Evolutionary conservation across 768 basidiomycete species (phyloP).

Genomic region (Amylocystis lapponica): DNA sequence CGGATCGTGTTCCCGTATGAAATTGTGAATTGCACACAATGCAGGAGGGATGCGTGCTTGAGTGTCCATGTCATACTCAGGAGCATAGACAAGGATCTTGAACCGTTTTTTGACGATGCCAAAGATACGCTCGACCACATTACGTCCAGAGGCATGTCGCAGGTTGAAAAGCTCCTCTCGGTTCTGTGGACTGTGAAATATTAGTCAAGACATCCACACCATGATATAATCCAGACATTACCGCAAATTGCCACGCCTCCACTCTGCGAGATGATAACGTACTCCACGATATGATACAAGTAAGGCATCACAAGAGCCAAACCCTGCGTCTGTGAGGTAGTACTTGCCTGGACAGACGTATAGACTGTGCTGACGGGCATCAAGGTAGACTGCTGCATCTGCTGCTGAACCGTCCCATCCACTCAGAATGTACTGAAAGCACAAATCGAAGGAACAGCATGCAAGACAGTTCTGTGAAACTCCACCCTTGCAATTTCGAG

Average conservation of each 20-base stretch:
- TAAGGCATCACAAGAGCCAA: slow-evolving; percentile 18
- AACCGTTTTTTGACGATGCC: slow-evolving; percentile 15
- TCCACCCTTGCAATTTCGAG: slow-evolving; percentile 19
- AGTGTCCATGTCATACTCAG: slow-evolving; percentile 18
- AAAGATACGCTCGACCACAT: slow-evolving; percentile 20
- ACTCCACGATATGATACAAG: slow-evolving; percentile 26
- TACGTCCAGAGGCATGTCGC: slow-evolving; percentile 11
- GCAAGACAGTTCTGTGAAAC: slow-evolving; percentile 27
- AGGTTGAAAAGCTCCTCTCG: slow-evolving; percentile 17
- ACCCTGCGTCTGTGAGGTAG: slow-evolving; percentile 31
- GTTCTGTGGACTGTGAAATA: slow-evolving; percentile 8
- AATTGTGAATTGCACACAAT: slow-evolving; percentile 27
- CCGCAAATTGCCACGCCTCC: slow-evolving; percentile 14
- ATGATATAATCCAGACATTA: slow-evolving; percentile 6
- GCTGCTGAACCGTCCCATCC: slow-evolving; percentile 26
- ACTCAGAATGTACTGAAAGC: slow-evolving; percentile 22
- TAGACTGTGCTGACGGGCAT: slow-evolving; percentile 19
- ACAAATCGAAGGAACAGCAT: slow-evolving; percentile 15
- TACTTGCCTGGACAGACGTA: slow-evolving; percentile 19
- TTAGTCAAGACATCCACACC: background rate
- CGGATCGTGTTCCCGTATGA: slow-evolving; percentile 22
- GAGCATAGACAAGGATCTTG: slow-evolving; percentile 7
- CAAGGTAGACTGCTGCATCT: slow-evolving; percentile 20
- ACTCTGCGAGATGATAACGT: slow-evolving; percentile 30
- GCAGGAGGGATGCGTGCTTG: slow-evolving; percentile 26